phyloP scores from a whole-genome alignment of 176 grass and related monocot species.

The Carex pumila region DNA sequence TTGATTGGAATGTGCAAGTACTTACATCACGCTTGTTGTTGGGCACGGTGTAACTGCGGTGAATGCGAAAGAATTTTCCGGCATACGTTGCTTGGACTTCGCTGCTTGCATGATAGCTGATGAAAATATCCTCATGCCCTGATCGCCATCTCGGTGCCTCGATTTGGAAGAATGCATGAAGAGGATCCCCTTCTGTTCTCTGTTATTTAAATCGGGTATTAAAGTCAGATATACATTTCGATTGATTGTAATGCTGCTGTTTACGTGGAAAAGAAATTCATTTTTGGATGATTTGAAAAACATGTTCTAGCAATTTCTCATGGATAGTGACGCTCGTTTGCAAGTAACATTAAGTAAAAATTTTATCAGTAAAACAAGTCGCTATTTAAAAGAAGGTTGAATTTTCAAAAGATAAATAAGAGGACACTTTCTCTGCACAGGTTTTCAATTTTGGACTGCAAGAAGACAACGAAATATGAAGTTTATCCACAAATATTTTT shows the following conservation, averaged over 20 bases:
- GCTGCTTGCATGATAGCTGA: slow-evolving; percentile 42
- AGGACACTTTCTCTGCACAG: not conserved
- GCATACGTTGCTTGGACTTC: slow-evolving; percentile 49
- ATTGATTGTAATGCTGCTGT: not conserved
- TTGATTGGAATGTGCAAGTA: not conserved
- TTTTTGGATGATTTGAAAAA: not conserved
- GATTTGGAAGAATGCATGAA: slow-evolving; percentile 39
- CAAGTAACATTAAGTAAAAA: not conserved
- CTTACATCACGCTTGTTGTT: slow-evolving; percentile 43
- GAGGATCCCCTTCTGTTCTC: slow-evolving; percentile 47
- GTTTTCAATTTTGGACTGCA: not conserved
- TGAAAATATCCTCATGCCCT: slow-evolving; percentile 48
- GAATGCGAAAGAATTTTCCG: slow-evolving; percentile 34
- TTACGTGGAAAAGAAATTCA: not conserved
- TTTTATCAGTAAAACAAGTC: not conserved
- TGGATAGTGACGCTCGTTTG: not conserved
- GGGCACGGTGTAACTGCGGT: slow-evolving; percentile 37
- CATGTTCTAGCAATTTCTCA: not conserved
- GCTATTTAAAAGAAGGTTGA: not conserved
- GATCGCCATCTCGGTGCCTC: slow-evolving; percentile 38
- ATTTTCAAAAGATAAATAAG: not conserved
- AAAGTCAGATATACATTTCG: not conserved
- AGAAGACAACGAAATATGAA: not conserved
- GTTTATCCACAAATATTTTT: not conserved
- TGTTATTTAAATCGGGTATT: not conserved